Evolutionary conservation across 164 flowering plant species (phyloP), one percentile per base, ranked within the genome.

Genomic region (Aristolochia fimbriata): DNA sequence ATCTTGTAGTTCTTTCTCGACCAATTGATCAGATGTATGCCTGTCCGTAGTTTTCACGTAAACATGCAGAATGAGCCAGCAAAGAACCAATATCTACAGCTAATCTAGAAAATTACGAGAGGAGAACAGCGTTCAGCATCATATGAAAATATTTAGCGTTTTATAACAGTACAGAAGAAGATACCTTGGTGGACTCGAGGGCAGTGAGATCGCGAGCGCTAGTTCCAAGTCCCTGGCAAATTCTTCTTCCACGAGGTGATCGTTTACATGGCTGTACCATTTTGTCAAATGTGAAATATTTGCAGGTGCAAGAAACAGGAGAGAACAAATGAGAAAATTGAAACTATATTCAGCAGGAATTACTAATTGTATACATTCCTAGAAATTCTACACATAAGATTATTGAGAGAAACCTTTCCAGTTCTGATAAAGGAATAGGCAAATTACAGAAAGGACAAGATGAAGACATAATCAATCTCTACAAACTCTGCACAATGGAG

Each of bases 1-100:
- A 48, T 62, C 63, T 3, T 66, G 64, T 23, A 68, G 23, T 25
- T 64, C 77, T 10, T 76, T 86, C 41, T 80, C 82, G 19, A 67
- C 85, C 27, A 82, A 77, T 64, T 84, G 86, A 62, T 59, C 58
- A 63, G 82, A 74, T n/a, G 77, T 83, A 59, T 82, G 90, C 76
- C 90, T 84, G 74, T 51, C 69, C 58, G 5, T 49, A 15, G 24
- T 47, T 23, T 14, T 19, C 14, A 37, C 43, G 43, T 37, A 37
- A 37, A 10, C 9, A 37, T 37, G 43, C 43, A 37, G 43, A 37
- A 37, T 0, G 43, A 37, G 43, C 43, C 4, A 37, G 43, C 9
- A 37, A 37, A 37, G 43, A 37, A 10, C 43, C 43, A 37, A 37
- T 37, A 37, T 37, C 43, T 10, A 37, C 9, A 37, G 12, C 43